Evolutionary conservation across 345 rosid genomes (phyloP), one percentile per base, ranked within the genome.

Genomic region (Salix purpurea): DNA sequence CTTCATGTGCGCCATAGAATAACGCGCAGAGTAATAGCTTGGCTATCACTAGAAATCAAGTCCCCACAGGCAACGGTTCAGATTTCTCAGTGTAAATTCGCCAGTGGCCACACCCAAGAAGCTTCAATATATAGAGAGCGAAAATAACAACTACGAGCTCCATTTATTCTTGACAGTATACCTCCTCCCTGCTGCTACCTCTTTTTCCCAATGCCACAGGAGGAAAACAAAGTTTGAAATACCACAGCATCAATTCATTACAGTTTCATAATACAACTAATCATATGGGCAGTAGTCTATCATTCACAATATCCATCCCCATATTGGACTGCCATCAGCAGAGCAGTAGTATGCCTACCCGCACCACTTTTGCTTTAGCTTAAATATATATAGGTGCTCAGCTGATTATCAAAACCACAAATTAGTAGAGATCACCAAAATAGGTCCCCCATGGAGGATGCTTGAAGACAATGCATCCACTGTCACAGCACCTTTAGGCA

Each of bases 31-130:
- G 14, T 4, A 23, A 10, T 24, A 58, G 9, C 26, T 1, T n/a
- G 28, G 64, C 28, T 9, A 58, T 58, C 14, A 1, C 64, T 58
- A 23, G 64, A 58, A 23, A 58, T 23, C 64, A 58, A 58, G 28
- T 58, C 64, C 24, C 15, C 28, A 9, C 11, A 1, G 64, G 64
- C 64, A 6, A 58, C 28, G 7, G 2, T 58, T 23, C 28, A 34
- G 42, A 34, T 15, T 2, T 18, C 21, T 71, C 19, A 32, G 24
- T 23, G 7, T 24, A 2, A 6, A 44, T 15, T 3, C 9, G 50
- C 66, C 66, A 36, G 23, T 21, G 66, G 42, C 37, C 70, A 32
- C 64, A n/a, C 50, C 28, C 64, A 65, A 11, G 76, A 73, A 73
- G 24, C 52, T 36, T 52, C 71, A 50, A 13, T 67, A 66, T 15